Conservation (phyloP, 1,284 basidiomycete genomes). For the Tranzscheliella williamsii region DNA sequence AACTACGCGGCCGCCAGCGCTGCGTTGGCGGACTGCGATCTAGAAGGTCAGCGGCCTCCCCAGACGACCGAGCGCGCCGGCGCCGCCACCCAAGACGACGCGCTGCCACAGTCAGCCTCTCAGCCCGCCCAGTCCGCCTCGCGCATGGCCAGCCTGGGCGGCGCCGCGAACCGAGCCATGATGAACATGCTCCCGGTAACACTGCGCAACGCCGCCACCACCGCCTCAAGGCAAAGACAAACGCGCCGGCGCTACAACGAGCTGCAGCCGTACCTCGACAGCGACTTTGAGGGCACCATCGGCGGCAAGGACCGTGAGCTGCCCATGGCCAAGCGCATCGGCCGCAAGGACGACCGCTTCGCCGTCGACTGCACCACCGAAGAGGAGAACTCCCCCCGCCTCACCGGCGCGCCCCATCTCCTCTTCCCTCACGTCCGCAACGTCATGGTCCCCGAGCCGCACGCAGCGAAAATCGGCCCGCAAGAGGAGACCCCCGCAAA, state of each 20-base stretch:
- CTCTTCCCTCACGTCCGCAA: slow-evolving; percentile 3
- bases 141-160: slow-evolving; percentile 28
- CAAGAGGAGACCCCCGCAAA: too few species aligned
- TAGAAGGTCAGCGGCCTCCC: slow-evolving; percentile 25
- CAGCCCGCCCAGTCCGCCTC: slow-evolving; percentile 13
- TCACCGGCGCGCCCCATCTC: background rate
- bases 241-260: slow-evolving; percentile 23
- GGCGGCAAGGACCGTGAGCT: slow-evolving; percentile 43
- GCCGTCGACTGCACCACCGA: slow-evolving; percentile 31
- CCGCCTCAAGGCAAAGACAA: slow-evolving; percentile 19
- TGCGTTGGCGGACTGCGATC: slow-evolving; percentile 18
- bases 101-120: slow-evolving; percentile 9
- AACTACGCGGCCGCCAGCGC: slow-evolving; percentile 17
- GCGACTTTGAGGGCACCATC: slow-evolving; percentile 51
- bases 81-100: slow-evolving; percentile 34
- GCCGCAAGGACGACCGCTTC: slow-evolving; percentile 27
- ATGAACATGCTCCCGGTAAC: slow-evolving; percentile 34
- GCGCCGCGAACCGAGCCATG: slow-evolving; percentile 23
- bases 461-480: too few species aligned
- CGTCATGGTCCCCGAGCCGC: slow-evolving; percentile 5
- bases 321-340: slow-evolving; percentile 37
- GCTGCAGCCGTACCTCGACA: slow-evolving; percentile 34
- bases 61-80: slow-evolving; percentile 19
- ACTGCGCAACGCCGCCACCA: slow-evolving; percentile 27
- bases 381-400: slow-evolving; percentile 19